Percentiles rank a stretch among this genome's conserved stretches.
phyloP scores from a whole-genome alignment of 768 basidiomycete genomes.

The Cyclocybe cylindracea region DNA sequence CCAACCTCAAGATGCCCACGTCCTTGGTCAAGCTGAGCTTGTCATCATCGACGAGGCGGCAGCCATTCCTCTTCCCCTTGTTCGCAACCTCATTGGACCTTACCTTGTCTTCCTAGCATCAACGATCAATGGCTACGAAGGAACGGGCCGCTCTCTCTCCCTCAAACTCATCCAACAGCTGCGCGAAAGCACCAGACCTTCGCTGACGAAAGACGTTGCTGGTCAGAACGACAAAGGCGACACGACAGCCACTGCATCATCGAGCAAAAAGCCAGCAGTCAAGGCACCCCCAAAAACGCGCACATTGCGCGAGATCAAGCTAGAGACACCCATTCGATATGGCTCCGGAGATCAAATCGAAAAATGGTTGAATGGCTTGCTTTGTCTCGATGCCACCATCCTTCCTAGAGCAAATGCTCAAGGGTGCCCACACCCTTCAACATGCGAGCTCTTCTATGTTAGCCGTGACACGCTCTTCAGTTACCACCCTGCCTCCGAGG shows the following conservation, averaged over 20 bases:
- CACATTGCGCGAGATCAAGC: constrained; percentile 88
- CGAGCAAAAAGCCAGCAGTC: constrained; percentile 53
- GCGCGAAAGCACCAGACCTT: constrained; percentile 85
- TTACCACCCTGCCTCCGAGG: constrained; percentile 95
- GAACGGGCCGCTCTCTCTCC: constrained; percentile 96
- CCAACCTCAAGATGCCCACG: constrained; percentile 96
- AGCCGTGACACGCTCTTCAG: constrained; percentile 96
- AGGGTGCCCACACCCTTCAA: constrained; percentile 93
- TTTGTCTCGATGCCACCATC: constrained; percentile 88
- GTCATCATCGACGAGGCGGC: constrained; percentile 99
- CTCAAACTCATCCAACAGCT: constrained; percentile 97
- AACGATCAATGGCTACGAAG: constrained; percentile 99
- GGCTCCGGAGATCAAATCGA: constrained; percentile 85
- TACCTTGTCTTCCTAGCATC: constrained; percentile 99
- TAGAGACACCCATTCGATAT: constrained; percentile 95
- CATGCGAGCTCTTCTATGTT: constrained; percentile 95
- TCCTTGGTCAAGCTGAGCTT: constrained; percentile 95
- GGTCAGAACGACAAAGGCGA: constrained; percentile 39
- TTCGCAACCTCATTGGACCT: constrained; percentile 90
- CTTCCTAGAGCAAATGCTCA: constrained; percentile 43
- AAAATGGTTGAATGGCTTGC: constrained; percentile 87
- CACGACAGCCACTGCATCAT: constrained; percentile 34
- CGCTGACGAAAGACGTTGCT: constrained; percentile 63
- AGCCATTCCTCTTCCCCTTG: constrained; percentile 95
- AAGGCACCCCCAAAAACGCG: constrained; percentile 70